phyloP scores from a whole-genome alignment of 768 basidiomycete genomes.

The Mycena alexandri region DNA sequence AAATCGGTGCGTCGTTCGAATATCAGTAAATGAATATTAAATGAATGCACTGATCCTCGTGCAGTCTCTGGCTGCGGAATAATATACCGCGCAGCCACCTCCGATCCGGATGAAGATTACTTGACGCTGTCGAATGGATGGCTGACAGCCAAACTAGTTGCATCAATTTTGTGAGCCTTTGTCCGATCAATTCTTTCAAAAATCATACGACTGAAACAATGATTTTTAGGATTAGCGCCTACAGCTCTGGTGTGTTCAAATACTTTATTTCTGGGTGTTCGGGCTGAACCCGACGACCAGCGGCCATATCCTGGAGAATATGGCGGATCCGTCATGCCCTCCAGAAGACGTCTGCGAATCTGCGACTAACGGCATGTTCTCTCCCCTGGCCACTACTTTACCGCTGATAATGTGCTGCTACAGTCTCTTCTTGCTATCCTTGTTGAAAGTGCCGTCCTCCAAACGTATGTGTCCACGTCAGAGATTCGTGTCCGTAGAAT shows the following conservation, averaged over 20 bases:
- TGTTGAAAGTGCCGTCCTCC: conserved; percentile 30
- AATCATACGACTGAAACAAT: not conserved
- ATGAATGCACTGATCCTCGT: conserved; percentile 1
- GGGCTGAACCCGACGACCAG: conserved; percentile 17
- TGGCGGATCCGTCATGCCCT: conserved; percentile 26
- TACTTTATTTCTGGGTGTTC: not conserved
- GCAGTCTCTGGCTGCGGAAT: conserved; percentile 27
- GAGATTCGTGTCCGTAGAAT: conserved; percentile 7
- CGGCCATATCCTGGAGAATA: conserved; percentile 22
- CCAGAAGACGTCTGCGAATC: conserved; percentile 12
- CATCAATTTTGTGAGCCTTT: conserved; percentile 30
- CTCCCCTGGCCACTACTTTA: not conserved
- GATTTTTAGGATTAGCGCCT: conserved; percentile 26
- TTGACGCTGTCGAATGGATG: conserved; percentile 29
- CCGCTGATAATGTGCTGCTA: conserved; percentile 1
- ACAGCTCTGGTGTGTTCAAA: conserved; percentile 25
- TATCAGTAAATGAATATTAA: conserved; percentile 3
- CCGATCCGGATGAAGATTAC: conserved; percentile 24
- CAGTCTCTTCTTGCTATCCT: conserved; percentile 31
- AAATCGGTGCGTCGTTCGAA: conserved; percentile 23
- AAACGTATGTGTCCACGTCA: conserved; percentile 21
- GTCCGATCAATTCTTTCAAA: not conserved
- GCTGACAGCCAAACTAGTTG: conserved; percentile 28
- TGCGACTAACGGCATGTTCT: conserved; percentile 24
- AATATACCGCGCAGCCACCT: conserved; percentile 22